Percentiles rank a stretch among this genome's conserved stretches.
phyloP scores from a whole-genome alignment of 192 early-diverging fungal species.

The Backusella circina region DNA sequence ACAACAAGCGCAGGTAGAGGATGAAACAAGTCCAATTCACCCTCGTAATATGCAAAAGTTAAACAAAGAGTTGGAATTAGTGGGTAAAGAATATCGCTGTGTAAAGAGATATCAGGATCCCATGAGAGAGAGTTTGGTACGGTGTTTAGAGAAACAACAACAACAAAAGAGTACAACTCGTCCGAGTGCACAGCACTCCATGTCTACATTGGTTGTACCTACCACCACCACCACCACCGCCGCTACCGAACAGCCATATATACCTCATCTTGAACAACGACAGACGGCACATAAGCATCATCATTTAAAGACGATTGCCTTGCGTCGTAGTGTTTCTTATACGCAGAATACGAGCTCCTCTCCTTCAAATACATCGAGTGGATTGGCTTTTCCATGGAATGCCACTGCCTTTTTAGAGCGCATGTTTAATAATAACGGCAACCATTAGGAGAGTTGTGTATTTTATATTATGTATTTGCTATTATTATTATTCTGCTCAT shows the following conservation, averaged over 20 bases:
- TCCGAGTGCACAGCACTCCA: not conserved
- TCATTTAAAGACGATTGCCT: not conserved
- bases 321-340: not conserved
- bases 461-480: not conserved
- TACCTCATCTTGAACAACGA: conserved; percentile 5
- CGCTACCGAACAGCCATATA: not conserved
- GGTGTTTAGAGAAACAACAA: conserved; percentile 1
- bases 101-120: conserved; percentile 37
- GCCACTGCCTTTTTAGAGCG: conserved; percentile 14
- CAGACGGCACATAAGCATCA: conserved; percentile 2
- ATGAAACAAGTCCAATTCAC: conserved; percentile 38
- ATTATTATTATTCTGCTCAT: not conserved
- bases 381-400: not conserved
- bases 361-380: not conserved
- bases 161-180: not conserved
- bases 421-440: conserved; percentile 2
- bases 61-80: conserved; percentile 34
- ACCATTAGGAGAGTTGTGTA: not conserved
- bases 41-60: conserved; percentile 38
- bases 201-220: not conserved
- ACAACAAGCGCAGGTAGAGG: conserved; percentile 37
- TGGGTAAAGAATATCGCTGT: conserved; percentile 37
- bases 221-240: not conserved
- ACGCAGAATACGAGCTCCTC: not conserved
- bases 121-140: conserved; percentile 37